Evolutionary conservation across 2,329 filamentous ascomycete genomes (phyloP).

Genomic region (Talaromyces amestolkiae): DNA sequence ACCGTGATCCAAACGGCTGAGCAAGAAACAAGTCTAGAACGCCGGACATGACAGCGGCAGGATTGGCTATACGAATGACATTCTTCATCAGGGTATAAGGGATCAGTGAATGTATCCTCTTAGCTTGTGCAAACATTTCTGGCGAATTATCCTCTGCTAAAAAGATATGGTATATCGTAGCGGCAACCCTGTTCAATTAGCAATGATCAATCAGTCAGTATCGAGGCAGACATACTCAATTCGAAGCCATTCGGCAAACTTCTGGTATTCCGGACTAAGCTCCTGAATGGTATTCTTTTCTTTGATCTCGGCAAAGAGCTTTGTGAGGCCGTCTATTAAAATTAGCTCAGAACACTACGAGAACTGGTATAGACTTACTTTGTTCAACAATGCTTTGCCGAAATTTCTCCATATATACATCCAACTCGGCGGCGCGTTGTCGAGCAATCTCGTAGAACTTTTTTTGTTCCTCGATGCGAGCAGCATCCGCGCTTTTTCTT

Average conservation of each 20-base stretch:
- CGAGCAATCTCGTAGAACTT: conserved; percentile 94
- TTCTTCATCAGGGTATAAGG: conserved; percentile 94
- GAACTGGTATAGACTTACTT: conserved; percentile 57
- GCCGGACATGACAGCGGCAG: conserved; percentile 93
- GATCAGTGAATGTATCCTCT: conserved; percentile 89
- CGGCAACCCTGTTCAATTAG: conserved; percentile 62
- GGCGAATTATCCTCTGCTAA: conserved; percentile 97
- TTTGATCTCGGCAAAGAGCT: conserved; percentile 88
- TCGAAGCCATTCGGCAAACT: conserved; percentile 96
- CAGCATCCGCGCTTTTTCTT: conserved; percentile 79
- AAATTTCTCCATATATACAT: conserved; percentile 94
- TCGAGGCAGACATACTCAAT: conserved; percentile 63
- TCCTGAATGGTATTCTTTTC: conserved; percentile 84
- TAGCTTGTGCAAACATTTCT: conserved; percentile 89
- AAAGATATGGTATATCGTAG: conserved; percentile 95
- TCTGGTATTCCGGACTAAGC: conserved; percentile 91
- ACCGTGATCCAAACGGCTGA: conserved; percentile 87
- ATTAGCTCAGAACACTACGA: conserved; percentile 11
- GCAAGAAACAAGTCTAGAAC: conserved; percentile 93
- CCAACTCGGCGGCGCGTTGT: conserved; percentile 83
- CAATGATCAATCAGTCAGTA: neutral
- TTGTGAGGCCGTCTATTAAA: conserved; percentile 72
- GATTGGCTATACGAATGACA: conserved; percentile 93
- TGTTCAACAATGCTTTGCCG: conserved; percentile 65
- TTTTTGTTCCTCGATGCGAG: conserved; percentile 86